Base-by-base conservation (phyloP, 768 basidiomycete species). In the Mycena indigotica region DNA sequence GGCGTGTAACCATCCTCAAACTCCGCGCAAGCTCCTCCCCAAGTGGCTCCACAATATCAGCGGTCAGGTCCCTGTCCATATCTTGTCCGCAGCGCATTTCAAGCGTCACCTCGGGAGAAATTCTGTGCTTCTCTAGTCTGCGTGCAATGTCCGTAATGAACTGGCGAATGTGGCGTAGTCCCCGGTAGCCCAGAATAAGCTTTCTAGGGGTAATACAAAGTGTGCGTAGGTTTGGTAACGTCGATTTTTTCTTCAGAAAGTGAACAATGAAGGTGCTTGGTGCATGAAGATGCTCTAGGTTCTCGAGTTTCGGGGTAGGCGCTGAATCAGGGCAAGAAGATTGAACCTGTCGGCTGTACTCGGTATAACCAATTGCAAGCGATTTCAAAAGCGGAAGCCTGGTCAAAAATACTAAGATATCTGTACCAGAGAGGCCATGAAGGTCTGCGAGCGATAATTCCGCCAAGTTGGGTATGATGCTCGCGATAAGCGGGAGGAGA, bases 351-450 rank as follows among this genome's bases (percentile, higher is more conserved):
- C 52, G 30, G 51, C 52, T 56, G 55, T 57, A 63, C 28, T 63
- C 62, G 17, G 62, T 63, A 38, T 63, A 60, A 1, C 62, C 58
- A 30, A 63, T 55, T 49, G 52, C 53, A 5, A 59, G 55, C 16
- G 15, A 28, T 24, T 50, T 53, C 2, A 63, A 58, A 19, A 45
- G 55, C 3, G 52, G 40, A 17, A 63, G 50, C 52, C 55, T 63
- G 52, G 52, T 41, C 26, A 63, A 32, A 48, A 60, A 59, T 2
- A 54, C 51, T 48, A 63, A 38, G 41, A 60, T 57, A 35, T 63
- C 58, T 26, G 52, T 28, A n/a, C 62, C 62, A 1, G 57, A 53
- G 13, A 63, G 46, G 12, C 62, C 55, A 29, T 57, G 54, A 0
- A 63, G 55, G 28, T 60, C 50, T 13, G 55, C 49, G 28, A 60